Evolutionary conservation across 2,329 filamentous ascomycete species (phyloP), one percentile per base, ranked within the genome.

Genomic region (Aureobasidium sp.): DNA sequence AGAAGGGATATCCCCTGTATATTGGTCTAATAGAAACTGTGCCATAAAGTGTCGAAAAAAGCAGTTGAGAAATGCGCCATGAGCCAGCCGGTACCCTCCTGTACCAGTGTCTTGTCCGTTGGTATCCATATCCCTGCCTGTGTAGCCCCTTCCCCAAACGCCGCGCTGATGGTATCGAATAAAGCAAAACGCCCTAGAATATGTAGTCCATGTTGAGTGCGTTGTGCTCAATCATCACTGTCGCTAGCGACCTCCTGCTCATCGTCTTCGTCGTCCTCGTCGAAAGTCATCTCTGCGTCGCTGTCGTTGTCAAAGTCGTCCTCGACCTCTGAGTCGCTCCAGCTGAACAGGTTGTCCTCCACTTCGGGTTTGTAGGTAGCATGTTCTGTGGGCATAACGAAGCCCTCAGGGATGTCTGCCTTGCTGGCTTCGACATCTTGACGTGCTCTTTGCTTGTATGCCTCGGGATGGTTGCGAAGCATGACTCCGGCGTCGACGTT

Each of bases 401-500:
- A 92, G 0, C 83, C 91, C 0, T 78, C 77, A 0, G 94, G 93
- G 3, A 96, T 91, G 70, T 96, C 90, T 65, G 81, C 77, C 76
- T 90, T 90, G 13, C 90, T 92, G 48, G 77, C 78, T 66, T 88
- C 85, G 5, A 94, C 87, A 34, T 91, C 84, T 47, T 85, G 82
- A 65, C 77, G 80, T 2, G 93, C 90, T 68, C 81, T 82, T 47
- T 78, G 75, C 70, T 90, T 86, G 79, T 96, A 99, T 36, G 79
- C 74, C 1, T 79, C 78, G 0, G 85, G 85, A 34, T 87, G 76
- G 67, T 92, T 90, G 63, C 93, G 86, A 69, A 95, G 87, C 79
- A 91, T 83, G 29, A 97, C 88, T 62, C 90, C 86, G 2, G 94
- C 93, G 68, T 97, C 93, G 61, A 97, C 92, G 72, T 97, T 97